Evolutionary conservation across 2,329 filamentous ascomycete genomes (phyloP), one percentile per base, ranked within the genome.

Genomic region (Trichoderma oligosporum): DNA sequence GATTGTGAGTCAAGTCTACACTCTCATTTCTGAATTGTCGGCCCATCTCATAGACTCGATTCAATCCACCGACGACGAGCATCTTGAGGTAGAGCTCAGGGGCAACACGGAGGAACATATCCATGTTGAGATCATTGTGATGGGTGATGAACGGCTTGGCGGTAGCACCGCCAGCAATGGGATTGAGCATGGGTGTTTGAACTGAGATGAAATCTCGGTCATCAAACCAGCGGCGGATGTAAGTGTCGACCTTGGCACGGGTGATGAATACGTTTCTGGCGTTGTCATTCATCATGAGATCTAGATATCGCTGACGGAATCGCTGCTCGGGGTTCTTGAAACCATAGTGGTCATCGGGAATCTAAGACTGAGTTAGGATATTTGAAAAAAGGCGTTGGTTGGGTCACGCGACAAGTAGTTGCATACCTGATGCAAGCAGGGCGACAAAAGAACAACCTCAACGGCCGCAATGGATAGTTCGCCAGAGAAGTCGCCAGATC

Each of bases 81-180:
- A 95, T 91, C 88, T 99, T 99, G 67, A 99, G 86, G 74, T 95
- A 96, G 56, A 99, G 78, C 75, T 99, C 94, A 1, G 94, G 95
- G 1, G 95, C 94, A 54, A 97, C 85, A 70, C 94, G 88, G 83
- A 99, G 88, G 76, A 88, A 97, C 73, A 99, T 86, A 66, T 96
- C 87, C 85, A 96, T 91, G 73, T 96, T 84, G 51, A 94, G 82
- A 53, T 97, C 94, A 74, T 99, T 99, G 79, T 97, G 94, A 74
- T 96, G 88, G 12, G 94, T 97, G 65, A 89, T 80, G 76, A 99
- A 99, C 4, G 94, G 94, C 78, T 72, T 91, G 59, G 94, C 94
- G 1, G 94, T 97, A 31, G 94, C 94, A 70, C 94, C 94, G 65
- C 94, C 95, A 27, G 94, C 91, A 70, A 96, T 96, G 67, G 89